Conservation (phyloP, 345 rosid genomes). For the Psidium guajava region DNA sequence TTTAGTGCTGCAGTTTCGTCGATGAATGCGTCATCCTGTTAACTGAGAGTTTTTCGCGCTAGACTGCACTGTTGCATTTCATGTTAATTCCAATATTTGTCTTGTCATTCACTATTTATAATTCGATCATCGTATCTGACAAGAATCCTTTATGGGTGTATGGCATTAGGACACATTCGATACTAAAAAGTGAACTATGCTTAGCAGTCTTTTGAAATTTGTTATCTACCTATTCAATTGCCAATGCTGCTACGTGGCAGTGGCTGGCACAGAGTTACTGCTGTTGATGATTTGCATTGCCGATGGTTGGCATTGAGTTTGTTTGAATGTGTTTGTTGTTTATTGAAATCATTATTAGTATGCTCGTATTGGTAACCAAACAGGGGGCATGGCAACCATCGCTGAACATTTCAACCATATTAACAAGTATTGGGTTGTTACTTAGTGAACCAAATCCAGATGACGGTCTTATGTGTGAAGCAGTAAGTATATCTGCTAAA, state of each 20-base stretch:
- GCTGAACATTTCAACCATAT: constrained; percentile 65
- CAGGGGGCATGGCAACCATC: constrained; percentile 97
- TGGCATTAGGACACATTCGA: not conserved
- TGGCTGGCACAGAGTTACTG: not conserved
- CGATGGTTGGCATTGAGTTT: not conserved
- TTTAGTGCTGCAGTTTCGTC: accelerated
- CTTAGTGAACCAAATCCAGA: constrained; percentile 78
- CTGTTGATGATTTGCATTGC: not conserved
- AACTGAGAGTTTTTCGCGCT: accelerated
- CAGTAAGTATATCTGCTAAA: constrained; percentile 28
- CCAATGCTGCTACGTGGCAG: not conserved
- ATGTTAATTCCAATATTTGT: not conserved
- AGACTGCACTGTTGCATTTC: not conserved
- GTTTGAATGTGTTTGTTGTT: not conserved
- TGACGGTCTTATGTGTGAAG: constrained; percentile 80
- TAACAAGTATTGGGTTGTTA: constrained; percentile 58
- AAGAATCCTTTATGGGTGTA: not conserved
- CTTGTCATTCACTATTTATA: not conserved
- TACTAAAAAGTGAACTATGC: not conserved
- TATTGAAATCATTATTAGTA: not conserved
- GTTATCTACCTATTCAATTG: not conserved
- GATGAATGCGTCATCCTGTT: not conserved
- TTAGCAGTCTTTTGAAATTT: not conserved
- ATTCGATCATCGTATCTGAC: not conserved
- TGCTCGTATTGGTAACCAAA: not conserved